Evolutionary conservation across 306 rosid genomes (phyloP).

Genomic region (Castanea sativa): DNA sequence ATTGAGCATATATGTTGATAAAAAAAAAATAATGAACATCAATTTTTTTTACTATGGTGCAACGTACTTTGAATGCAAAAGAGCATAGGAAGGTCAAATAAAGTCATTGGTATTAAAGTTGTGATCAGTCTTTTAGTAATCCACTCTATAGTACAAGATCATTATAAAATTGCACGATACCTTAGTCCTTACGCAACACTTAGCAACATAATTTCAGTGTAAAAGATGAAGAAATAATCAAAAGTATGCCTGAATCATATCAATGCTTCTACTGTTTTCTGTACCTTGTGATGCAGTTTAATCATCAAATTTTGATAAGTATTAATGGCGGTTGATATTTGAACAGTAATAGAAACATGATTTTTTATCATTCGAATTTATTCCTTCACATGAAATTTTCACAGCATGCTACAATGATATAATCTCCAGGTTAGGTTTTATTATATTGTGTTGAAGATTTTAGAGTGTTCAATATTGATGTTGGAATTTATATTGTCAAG

Average conservation of each 20-base stretch:
- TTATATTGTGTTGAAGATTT: constrained; percentile 6
- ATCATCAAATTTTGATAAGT: neutral
- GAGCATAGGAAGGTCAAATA: too few relatives aligned
- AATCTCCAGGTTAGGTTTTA: constrained; percentile 9
- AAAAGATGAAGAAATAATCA: too few relatives aligned
- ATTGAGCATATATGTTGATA: too few relatives aligned
- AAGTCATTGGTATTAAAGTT: too few relatives aligned
- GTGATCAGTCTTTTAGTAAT: too few relatives aligned
- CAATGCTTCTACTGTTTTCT: neutral
- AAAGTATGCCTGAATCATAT: neutral
- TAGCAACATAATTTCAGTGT: too few relatives aligned
- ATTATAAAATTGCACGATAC: too few relatives aligned
- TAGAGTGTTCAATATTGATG: neutral
- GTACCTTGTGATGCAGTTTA: neutral
- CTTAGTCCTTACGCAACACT: too few relatives aligned
- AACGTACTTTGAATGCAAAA: too few relatives aligned
- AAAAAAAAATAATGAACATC: too few relatives aligned
- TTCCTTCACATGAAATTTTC: neutral
- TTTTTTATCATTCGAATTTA: neutral
- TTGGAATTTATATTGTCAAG: neutral
- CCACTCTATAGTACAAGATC: too few relatives aligned
- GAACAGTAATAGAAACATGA: neutral
- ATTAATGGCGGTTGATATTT: neutral
- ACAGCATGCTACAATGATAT: neutral
- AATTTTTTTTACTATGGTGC: too few relatives aligned